Percentiles rank a stretch among this genome's conserved stretches.
phyloP scores from a whole-genome alignment of 805 yeast species.

The Ogataea corticis region DNA sequence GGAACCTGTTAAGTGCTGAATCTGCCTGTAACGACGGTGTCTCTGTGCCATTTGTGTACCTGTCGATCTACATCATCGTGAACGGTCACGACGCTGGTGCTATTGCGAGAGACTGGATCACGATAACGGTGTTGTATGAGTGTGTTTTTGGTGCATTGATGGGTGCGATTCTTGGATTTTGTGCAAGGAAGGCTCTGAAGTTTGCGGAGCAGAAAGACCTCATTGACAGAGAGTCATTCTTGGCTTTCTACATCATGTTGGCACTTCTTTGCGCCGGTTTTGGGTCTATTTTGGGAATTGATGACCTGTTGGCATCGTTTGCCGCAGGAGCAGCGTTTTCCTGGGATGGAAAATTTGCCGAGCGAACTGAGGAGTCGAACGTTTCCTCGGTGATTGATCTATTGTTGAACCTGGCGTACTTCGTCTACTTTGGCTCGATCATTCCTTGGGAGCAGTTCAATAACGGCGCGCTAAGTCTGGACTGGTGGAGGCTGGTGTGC shows the following conservation, averaged over 20 bases:
- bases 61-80: conserved; percentile 54
- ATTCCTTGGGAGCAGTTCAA: conserved; percentile 70
- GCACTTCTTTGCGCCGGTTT: conserved; percentile 60
- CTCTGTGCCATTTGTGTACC: conserved; percentile 67
- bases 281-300: conserved; percentile 67
- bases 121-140: conserved; percentile 61
- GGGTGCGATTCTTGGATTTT: conserved; percentile 56
- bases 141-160: conserved; percentile 54
- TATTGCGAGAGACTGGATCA: conserved; percentile 64
- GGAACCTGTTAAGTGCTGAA: conserved; percentile 65
- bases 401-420: conserved; percentile 62
- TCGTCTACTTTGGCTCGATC: conserved; percentile 69
- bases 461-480: conserved; percentile 42
- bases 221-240: conserved; percentile 63
- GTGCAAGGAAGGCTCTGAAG: conserved; percentile 50
- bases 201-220: conserved; percentile 51
- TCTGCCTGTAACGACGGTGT: conserved; percentile 77
- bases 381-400: conserved; percentile 67
- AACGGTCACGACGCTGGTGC: conserved; percentile 48
- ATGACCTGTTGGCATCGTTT: conserved; percentile 70
- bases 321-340: conserved; percentile 74
- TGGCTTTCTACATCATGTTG: conserved; percentile 53
- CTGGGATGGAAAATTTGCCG: conserved; percentile 71
- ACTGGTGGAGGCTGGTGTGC: conserved; percentile 53
- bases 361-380: conserved; percentile 58